Evolutionary conservation across 441 rosid species (phyloP).

Genomic region (Euphorbia celastroides): DNA sequence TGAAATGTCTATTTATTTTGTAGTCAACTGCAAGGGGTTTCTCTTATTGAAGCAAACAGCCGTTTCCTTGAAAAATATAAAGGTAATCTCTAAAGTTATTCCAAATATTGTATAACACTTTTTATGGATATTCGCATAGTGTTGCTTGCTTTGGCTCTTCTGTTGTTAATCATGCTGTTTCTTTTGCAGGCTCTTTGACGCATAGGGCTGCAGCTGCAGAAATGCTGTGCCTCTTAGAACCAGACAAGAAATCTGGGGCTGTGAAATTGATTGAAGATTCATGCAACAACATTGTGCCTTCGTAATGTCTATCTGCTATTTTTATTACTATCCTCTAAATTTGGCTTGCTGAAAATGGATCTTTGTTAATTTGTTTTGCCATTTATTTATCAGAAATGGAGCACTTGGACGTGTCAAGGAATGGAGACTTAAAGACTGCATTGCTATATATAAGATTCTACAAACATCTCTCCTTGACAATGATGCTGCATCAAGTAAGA

Average conservation of each 20-base stretch:
- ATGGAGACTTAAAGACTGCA: conserved; percentile 93
- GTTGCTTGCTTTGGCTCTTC: background rate
- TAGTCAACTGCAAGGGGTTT: conserved; percentile 82
- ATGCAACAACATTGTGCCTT: conserved; percentile 41
- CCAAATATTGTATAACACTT: too few relatives aligned
- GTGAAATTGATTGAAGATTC: conserved; percentile 83
- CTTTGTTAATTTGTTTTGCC: background rate
- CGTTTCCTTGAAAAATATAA: conserved; percentile 64
- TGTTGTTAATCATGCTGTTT: conserved; percentile 4
- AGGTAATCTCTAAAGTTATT: conserved; percentile 38
- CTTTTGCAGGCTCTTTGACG: conserved; percentile 74
- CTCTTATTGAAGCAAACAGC: conserved; percentile 74
- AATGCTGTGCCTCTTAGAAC: conserved; percentile 69
- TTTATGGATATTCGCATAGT: background rate
- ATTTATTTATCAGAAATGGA: conserved; percentile 42
- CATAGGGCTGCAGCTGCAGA: conserved; percentile 98
- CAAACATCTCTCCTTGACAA: conserved; percentile 46
- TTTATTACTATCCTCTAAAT: conserved; percentile 11
- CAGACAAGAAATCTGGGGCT: conserved; percentile 70
- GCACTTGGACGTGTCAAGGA: conserved; percentile 52
- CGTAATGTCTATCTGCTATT: conserved; percentile 32
- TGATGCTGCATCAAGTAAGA: conserved; percentile 85
- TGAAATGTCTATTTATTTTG: conserved; percentile 12
- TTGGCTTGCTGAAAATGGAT: background rate
- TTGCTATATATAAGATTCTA: conserved; percentile 70